Evolutionary conservation across 257 asterid genomes (phyloP), one percentile per base, ranked within the genome.

Genomic region (Mitragyna speciosa): DNA sequence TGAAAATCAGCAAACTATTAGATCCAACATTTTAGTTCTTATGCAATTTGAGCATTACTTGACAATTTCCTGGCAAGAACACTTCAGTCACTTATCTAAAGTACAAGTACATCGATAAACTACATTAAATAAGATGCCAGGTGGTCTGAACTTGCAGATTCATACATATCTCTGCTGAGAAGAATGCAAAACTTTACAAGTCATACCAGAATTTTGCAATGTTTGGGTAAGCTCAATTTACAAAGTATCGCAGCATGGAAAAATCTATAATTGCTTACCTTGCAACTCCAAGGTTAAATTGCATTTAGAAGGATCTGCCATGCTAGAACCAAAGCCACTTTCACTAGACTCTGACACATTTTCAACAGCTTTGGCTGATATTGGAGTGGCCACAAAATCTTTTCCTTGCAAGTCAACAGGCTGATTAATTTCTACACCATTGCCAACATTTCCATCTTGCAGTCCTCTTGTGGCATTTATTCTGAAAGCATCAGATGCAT

Each of bases 401-500:
- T 28, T 16, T 20, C 43, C 74, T 9, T 30, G 73, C 66, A 69
- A 10, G 14, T 63, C 73, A 77, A 43, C 67, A 33, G 78, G 71
- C 17, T n/a, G 15, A 36, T 15, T 6, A 70, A 41, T 17, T 28
- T 70, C 71, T n/a, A n/a, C 71, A 30, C 61, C 67, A 24, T 31
- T 39, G 59, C n/a, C 73, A n/a, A 0, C 79, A 31, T 26, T 45
- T 33, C 36, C 70, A 51, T 74, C 76, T 61, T 31, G 69, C 56
- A 9, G n/a, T 24, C 31, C n/a, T 78, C 36, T 22, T 31, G 28
- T 28, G 36, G 65, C 76, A 28, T 58, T 78, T 33, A 51, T 54
- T 61, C 47, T n/a, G 12, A 16, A 41, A 70, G 82, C 76, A 58
- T 58, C 72, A 58, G 70, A 51, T 20, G 72, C 41, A 39, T 71